Conservation (phyloP, 108 stramenopile genomes). For the Pseudonitzschia pungens region DNA sequence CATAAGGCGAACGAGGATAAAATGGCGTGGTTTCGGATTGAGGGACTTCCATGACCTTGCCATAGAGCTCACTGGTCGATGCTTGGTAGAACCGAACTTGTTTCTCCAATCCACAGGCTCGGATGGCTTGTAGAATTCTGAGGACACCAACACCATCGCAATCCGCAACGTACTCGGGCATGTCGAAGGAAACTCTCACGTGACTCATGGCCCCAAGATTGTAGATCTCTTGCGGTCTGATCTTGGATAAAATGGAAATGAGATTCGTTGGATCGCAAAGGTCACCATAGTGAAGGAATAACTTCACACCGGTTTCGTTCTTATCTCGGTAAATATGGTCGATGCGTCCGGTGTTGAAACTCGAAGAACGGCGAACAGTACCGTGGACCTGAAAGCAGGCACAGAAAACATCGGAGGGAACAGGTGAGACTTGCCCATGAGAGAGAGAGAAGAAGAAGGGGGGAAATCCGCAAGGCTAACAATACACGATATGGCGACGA, state of each 20-base stretch:
- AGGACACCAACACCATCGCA: conserved; percentile 97
- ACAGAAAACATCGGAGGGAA: neutral
- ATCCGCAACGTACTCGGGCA: conserved; percentile 99
- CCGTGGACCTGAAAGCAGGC: conserved; percentile 81
- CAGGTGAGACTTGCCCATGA: too few relatives aligned
- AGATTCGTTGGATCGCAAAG: conserved; percentile 98
- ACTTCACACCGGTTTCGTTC: conserved; percentile 92
- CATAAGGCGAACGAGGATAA: conserved; percentile 99
- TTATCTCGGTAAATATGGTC: conserved; percentile 98
- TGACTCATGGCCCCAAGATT: conserved; percentile 99
- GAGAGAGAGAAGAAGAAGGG: too few relatives aligned
- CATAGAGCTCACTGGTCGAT: conserved; percentile 97
- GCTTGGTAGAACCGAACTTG: conserved; percentile 93
- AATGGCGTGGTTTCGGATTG: conserved; percentile 99
- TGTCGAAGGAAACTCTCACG: conserved; percentile 97
- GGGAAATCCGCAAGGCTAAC: too few relatives aligned
- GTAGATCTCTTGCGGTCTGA: conserved; percentile 96
- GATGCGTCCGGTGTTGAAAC: conserved; percentile 99
- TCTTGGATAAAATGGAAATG: conserved; percentile 85
- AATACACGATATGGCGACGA: too few relatives aligned
- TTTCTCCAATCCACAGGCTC: conserved; percentile 88
- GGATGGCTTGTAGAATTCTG: conserved; percentile 98
- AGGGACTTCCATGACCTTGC: conserved; percentile 97
- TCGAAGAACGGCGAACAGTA: conserved; percentile 96
- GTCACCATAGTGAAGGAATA: conserved; percentile 99